phyloP scores from a whole-genome alignment of 768 basidiomycete species.

The Phylloporus sp. region DNA sequence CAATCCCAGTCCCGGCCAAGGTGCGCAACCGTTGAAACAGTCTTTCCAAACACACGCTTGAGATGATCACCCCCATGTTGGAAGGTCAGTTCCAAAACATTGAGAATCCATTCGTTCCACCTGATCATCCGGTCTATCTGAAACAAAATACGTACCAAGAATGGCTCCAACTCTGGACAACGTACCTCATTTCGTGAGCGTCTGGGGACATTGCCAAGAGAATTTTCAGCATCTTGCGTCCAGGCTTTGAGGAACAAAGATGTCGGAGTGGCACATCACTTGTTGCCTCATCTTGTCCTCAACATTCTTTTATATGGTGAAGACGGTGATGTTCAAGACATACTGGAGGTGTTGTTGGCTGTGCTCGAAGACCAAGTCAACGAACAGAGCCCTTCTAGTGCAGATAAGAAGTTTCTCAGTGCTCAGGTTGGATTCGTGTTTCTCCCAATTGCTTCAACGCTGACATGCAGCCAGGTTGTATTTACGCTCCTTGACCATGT shows the following conservation, averaged over 20 bases:
- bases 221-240: slow-evolving; percentile 77
- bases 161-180: slow-evolving; percentile 91
- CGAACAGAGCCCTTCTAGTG: slow-evolving; percentile 48
- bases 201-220: slow-evolving; percentile 53
- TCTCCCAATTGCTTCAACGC: not conserved
- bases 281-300: slow-evolving; percentile 89
- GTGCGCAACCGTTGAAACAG: slow-evolving; percentile 73
- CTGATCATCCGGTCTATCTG: slow-evolving; percentile 74
- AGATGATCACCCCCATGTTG: slow-evolving; percentile 84
- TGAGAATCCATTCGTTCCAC: slow-evolving; percentile 36
- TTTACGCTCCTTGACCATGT: slow-evolving; percentile 95
- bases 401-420: slow-evolving; percentile 83
- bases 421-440: slow-evolving; percentile 66
- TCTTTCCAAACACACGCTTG: slow-evolving; percentile 78
- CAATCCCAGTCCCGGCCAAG: slow-evolving; percentile 53
- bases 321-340: slow-evolving; percentile 55
- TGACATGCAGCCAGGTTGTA: slow-evolving; percentile 57
- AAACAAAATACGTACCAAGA: slow-evolving; percentile 78
- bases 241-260: slow-evolving; percentile 82
- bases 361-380: slow-evolving; percentile 88
- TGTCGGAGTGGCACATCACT: slow-evolving; percentile 86
- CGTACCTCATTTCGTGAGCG: slow-evolving; percentile 68
- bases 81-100: slow-evolving; percentile 60
- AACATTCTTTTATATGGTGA: slow-evolving; percentile 77
- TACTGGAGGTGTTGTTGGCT: slow-evolving; percentile 70